Evolutionary conservation across 305 asterid species (phyloP).

Genomic region (Fraxinus velutina): DNA sequence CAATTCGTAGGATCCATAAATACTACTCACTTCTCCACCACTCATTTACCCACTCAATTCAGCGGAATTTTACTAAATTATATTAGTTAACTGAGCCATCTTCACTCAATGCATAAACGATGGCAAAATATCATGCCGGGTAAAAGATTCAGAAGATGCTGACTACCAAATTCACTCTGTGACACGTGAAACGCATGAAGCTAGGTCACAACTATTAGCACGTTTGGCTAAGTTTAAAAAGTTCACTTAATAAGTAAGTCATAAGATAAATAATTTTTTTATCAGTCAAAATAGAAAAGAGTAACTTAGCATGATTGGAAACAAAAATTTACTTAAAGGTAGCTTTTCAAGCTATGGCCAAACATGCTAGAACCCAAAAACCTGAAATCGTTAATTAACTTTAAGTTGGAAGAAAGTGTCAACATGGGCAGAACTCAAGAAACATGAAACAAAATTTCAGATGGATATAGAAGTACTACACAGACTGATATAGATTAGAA

Average conservation of each 20-base stretch:
- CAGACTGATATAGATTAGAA: background rate
- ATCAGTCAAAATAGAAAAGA: background rate
- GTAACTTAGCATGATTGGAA: background rate
- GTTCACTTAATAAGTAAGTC: background rate
- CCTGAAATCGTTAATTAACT: background rate
- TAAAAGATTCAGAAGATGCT: background rate
- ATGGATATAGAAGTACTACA: background rate
- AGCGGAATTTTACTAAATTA: background rate
- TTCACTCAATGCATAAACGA: background rate
- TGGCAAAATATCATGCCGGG: background rate
- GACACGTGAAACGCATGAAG: background rate
- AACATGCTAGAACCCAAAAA: background rate
- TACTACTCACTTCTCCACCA: background rate
- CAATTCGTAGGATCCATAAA: background rate
- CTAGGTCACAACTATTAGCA: background rate
- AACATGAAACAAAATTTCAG: background rate
- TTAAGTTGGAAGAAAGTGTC: background rate
- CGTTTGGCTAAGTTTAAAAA: background rate
- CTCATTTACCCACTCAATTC: background rate
- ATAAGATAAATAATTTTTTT: no score
- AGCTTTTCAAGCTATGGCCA: background rate
- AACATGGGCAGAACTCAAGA: background rate
- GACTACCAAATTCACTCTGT: background rate
- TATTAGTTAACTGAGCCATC: background rate
- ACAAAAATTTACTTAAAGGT: background rate